A percentile compares a stretch with the other conserved stretches of the same genome.
Evolutionary conservation across 2,329 filamentous ascomycete genomes (phyloP).

Genomic region (Pestalotiopsis sp.): DNA sequence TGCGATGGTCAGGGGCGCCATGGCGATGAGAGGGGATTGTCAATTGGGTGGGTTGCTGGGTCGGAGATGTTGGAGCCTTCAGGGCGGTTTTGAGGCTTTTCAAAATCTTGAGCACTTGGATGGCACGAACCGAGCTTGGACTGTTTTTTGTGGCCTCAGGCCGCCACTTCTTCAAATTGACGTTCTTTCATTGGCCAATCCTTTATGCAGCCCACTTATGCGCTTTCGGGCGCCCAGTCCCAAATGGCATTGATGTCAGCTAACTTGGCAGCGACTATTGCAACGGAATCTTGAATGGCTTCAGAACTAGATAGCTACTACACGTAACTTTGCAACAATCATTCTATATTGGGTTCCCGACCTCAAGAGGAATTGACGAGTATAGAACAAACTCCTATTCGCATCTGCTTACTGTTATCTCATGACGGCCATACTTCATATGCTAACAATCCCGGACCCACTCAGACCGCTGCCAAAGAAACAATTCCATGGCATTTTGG

Average conservation of each 20-base stretch:
- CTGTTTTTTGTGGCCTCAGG: slow-evolving; percentile 12
- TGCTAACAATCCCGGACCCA: too few relatives aligned
- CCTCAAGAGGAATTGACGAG: too few relatives aligned
- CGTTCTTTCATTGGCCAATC: slow-evolving; percentile 5
- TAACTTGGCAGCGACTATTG: background rate
- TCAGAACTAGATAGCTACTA: background rate
- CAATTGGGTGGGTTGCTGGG: slow-evolving; percentile 17
- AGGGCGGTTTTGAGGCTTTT: slow-evolving; percentile 14
- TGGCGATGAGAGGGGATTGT: slow-evolving; percentile 40
- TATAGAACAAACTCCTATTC: too few relatives aligned
- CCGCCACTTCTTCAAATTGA: slow-evolving; percentile 12
- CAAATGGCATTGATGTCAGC: background rate
- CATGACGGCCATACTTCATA: too few relatives aligned
- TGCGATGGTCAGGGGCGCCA: slow-evolving; percentile 71
- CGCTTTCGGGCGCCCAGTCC: background rate
- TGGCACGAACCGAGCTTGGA: slow-evolving; percentile 5
- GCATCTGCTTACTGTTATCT: too few relatives aligned
- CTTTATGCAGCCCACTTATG: background rate
- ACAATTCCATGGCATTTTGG: too few relatives aligned
- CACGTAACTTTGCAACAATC: background rate
- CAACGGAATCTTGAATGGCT: background rate
- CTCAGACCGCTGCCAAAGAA: too few relatives aligned
- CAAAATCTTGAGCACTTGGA: slow-evolving; percentile 7
- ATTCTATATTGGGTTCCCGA: too few relatives aligned
- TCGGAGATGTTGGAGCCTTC: slow-evolving; percentile 15